phyloP scores from a whole-genome alignment of 2,329 filamentous ascomycete genomes.

The Fusarium ambrosium region DNA sequence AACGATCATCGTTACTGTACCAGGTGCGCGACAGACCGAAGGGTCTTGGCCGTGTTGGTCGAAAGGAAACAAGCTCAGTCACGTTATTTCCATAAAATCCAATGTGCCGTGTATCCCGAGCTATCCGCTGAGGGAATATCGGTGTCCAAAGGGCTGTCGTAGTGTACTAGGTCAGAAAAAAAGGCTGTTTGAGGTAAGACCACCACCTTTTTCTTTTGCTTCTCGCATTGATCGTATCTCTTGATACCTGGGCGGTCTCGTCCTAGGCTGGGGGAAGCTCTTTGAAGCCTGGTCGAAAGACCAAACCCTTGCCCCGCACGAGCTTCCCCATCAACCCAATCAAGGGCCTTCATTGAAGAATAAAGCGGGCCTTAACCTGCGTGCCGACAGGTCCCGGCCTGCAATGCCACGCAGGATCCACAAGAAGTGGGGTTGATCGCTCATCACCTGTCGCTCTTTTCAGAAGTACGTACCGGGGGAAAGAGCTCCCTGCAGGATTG shows the following conservation, averaged over 20 bases:
- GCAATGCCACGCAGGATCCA: constrained; percentile 30
- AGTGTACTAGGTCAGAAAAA: background rate
- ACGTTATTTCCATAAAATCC: constrained; percentile 10
- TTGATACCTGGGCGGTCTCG: background rate
- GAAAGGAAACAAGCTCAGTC: background rate
- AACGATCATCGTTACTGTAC: constrained; percentile 20
- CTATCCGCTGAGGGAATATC: background rate
- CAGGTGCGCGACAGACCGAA: constrained; percentile 20
- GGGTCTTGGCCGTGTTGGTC: constrained; percentile 23
- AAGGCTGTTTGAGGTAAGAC: background rate
- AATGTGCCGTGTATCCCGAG: background rate
- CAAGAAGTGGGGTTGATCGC: constrained; percentile 28
- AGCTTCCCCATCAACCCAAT: background rate
- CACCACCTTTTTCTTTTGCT: background rate
- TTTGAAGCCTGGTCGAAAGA: constrained; percentile 22
- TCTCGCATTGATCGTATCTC: constrained; percentile 34
- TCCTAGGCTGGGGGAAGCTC: background rate
- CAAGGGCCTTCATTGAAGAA: background rate
- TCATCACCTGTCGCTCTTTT: constrained; percentile 29
- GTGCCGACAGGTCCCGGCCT: constrained; percentile 4
- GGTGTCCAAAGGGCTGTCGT: background rate
- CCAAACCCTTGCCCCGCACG: constrained; percentile 34
- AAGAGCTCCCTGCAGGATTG: constrained; percentile 11
- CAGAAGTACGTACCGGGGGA: background rate
- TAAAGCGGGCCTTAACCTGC: background rate